A percentile compares a stretch with the other conserved stretches of the same genome.
Conservation (phyloP, 2,329 filamentous ascomycete genomes). For the Claviceps spartinae region DNA sequence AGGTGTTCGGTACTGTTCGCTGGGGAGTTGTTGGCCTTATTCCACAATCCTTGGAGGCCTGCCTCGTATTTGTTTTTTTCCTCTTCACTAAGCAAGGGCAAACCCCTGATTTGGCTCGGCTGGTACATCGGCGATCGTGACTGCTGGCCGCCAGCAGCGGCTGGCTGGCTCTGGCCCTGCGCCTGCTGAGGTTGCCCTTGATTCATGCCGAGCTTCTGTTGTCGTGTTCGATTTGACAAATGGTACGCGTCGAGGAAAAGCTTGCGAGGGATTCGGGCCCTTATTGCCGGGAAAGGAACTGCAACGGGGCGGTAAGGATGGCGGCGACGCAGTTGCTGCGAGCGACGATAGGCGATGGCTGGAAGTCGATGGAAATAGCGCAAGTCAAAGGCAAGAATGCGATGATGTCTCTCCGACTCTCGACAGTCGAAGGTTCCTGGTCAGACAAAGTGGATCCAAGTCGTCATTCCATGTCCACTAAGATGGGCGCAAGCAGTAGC, state of each 20-base stretch:
- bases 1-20: slow-evolving; percentile 35
- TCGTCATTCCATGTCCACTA: not conserved
- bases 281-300: not conserved
- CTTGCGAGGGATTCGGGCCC: not conserved
- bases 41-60: slow-evolving; percentile 41
- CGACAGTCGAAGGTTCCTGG: not conserved
- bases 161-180: slow-evolving; percentile 13
- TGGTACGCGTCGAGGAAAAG: not conserved
- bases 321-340: not conserved
- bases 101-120: slow-evolving; percentile 36
- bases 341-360: not conserved
- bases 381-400: not conserved
- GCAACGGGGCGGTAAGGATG: not conserved
- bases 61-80: slow-evolving; percentile 47
- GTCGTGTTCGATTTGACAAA: not conserved
- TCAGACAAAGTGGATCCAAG: not conserved
- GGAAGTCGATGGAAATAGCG: not conserved
- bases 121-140: slow-evolving; percentile 30
- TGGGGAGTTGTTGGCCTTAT: slow-evolving; percentile 32
- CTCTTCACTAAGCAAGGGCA: slow-evolving; percentile 36
- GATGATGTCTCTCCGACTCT: not conserved
- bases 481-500: not conserved
- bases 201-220: slow-evolving; percentile 11
- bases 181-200: slow-evolving; percentile 12
- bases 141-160: slow-evolving; percentile 12